Base-by-base conservation (phyloP, 2,329 filamentous ascomycete genomes). In the Colletotrichum horii region DNA sequence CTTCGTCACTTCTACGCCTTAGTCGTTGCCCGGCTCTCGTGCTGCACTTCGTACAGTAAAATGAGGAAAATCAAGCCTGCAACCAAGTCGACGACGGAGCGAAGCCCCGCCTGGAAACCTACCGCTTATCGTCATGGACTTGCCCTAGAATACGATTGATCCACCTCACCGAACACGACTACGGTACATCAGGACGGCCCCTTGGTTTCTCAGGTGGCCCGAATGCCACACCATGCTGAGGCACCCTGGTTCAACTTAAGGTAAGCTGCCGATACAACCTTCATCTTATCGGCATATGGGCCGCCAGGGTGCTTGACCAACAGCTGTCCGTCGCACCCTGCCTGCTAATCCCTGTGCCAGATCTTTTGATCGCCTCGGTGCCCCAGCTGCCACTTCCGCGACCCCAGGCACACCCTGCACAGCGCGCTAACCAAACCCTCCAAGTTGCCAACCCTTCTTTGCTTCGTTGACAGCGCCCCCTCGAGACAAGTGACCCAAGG, bases 161-260 rank as follows among this genome's bases (percentile, higher is more conserved):
- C 62, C 55, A 56, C 48, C 38, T 64, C 55, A 32, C 62, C 61
- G 69, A 67, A 75, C 55, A 72, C 72, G 61, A 72, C 52, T 61
- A 66, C 67, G 32, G 26, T 19, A 66, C 26, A 70, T 16, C 36
- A 30, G 22, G 28, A 26, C 28, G n/a, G 52, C 16, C 48, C 58
- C 66, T 34, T 60, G 66, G 34, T 28, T 65, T 66, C 43, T 74
- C 72, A 74, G 71, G 43, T 71, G 60, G 66, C 34, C n/a, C 71
- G 32, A 26, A 66, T 22, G 26, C 72, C 48, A 52, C 66, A 66
- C 70, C 62, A 60, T 52, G 30, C 34, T 52, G 43, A 52, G 6
- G 43, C 48, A 67, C 48, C 43, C 28, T 66, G 64, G 15, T 28
- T 14, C 16, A 26, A 32, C 22, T 15, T 32, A 32, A 32, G 38